Conservation (phyloP, 2,329 filamentous ascomycete species). For the Talaromyces rugulosus region DNA sequence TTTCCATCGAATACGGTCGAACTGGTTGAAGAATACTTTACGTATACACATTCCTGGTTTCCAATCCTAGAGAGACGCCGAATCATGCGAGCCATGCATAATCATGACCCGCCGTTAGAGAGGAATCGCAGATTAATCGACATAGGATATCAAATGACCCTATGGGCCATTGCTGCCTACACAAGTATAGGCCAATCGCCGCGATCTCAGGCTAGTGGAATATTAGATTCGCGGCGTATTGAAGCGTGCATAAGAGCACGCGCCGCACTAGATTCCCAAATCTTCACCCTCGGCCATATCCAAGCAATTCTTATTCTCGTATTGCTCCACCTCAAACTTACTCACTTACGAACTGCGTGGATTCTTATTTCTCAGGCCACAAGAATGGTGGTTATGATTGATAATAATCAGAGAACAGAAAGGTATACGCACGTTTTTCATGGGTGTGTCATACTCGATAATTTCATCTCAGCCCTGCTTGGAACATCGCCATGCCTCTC, state of each 20-base stretch:
- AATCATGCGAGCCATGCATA: constrained; percentile 48
- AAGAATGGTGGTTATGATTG: constrained; percentile 1
- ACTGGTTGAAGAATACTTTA: constrained; percentile 65
- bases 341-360: constrained; percentile 54
- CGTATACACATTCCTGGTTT: constrained; percentile 69
- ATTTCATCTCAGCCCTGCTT: not conserved
- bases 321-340: constrained; percentile 54
- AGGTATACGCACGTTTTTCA: constrained; percentile 1
- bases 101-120: constrained; percentile 23
- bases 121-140: not conserved
- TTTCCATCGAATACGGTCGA: constrained; percentile 22
- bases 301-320: constrained; percentile 53
- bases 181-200: not conserved
- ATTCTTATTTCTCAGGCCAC: constrained; percentile 32
- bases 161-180: constrained; percentile 3
- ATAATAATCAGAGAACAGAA: not conserved
- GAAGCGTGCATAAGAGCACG: constrained; percentile 12
- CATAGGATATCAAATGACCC: not conserved
- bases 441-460: constrained; percentile 3
- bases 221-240: not conserved
- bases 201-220: not conserved
- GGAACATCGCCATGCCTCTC: not conserved
- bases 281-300: constrained; percentile 42
- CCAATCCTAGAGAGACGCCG: constrained; percentile 64
- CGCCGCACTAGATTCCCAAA: constrained; percentile 35